Evolutionary conservation across 257 asterid genomes (phyloP).

Genomic region (Primulina eburnea): DNA sequence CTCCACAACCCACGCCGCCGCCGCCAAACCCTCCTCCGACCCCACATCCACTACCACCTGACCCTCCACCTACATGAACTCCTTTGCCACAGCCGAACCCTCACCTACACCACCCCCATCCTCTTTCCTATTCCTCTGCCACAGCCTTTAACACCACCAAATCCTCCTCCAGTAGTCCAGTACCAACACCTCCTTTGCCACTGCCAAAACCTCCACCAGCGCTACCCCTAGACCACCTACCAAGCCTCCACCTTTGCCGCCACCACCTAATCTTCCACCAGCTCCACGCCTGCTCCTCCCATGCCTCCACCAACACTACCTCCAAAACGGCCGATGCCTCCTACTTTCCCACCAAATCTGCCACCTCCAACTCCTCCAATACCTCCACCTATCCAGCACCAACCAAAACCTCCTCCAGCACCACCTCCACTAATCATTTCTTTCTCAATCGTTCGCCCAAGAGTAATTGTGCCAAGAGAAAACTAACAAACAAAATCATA

Average conservation of each 20-base stretch:
- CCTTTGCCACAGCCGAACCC: conserved; percentile 4
- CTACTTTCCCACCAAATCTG: neutral
- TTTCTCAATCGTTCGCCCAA: conserved; percentile 40
- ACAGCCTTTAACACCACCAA: neutral
- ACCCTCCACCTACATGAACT: neutral
- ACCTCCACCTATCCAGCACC: neutral
- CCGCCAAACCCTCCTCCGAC: conserved; percentile 24
- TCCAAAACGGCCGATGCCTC: neutral
- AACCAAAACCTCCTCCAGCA: neutral
- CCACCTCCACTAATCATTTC: conserved; percentile 32
- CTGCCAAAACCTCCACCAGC: neutral
- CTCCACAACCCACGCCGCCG: conserved; percentile 25
- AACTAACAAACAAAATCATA: conserved; percentile 32
- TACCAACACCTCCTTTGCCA: conserved; percentile 14
- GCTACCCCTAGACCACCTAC: conserved; percentile 21
- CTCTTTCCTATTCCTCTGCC: conserved; percentile 15
- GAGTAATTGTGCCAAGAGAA: conserved; percentile 32
- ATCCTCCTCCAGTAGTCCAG: conserved; percentile 10
- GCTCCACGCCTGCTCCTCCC: neutral
- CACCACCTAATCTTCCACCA: conserved; percentile 3
- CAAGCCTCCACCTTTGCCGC: conserved; percentile 17
- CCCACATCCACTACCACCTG: conserved; percentile 24
- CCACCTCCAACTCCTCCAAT: neutral
- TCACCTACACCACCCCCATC: conserved; percentile 21
- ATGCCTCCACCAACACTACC: neutral